Base-by-base conservation (phyloP, 345 rosid genomes). In the Eucalyptus lansdowneana region DNA sequence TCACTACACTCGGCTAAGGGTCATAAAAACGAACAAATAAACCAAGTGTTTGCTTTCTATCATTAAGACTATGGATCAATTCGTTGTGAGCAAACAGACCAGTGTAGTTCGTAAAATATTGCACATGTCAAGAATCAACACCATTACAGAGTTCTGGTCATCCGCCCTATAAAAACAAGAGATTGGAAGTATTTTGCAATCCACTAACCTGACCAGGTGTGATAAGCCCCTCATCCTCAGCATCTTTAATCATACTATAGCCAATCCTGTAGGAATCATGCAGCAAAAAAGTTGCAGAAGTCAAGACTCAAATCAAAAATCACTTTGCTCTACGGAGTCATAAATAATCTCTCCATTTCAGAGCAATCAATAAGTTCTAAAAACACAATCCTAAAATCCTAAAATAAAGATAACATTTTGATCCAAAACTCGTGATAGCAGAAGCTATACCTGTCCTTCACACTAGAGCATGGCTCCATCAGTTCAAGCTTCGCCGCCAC, bases 161-260 rank as follows among this genome's bases (percentile, higher is more conserved):
- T 76, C 85, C 16, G 5, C 15, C 85, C 4, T 6, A 58, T 7
- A 87, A 87, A 87, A 49, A n/a, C 50, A 6, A 40, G 88, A 87
- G 22, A 42, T 34, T 40, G 50, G 42, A 47, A 44, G 47, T 19
- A 76, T 76, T 40, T 37, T 76, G 17, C 67, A 37, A 40, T 5
- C 17, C 86, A 90, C 88, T 50, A 87, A 96, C 99, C 98, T 95
- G 72, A 45, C 98, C 99, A 15, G 97, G 98, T 58, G 93, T 95
- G 12, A 97, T 96, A 50, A 94, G 95, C 87, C 97, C 99, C 89
- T 95, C 93, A 7, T 90, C 92, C 92, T 96, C 97, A 7, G 99
- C 99, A 94, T 97, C 99, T 40, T 95, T 56, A 89, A 96, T 96
- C 99, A 97, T 96, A 87, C 98, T 96, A 72, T 95, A 96, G 76